Evolutionary conservation across 768 basidiomycete genomes (phyloP).

Genomic region (Termitomyces sp.): DNA sequence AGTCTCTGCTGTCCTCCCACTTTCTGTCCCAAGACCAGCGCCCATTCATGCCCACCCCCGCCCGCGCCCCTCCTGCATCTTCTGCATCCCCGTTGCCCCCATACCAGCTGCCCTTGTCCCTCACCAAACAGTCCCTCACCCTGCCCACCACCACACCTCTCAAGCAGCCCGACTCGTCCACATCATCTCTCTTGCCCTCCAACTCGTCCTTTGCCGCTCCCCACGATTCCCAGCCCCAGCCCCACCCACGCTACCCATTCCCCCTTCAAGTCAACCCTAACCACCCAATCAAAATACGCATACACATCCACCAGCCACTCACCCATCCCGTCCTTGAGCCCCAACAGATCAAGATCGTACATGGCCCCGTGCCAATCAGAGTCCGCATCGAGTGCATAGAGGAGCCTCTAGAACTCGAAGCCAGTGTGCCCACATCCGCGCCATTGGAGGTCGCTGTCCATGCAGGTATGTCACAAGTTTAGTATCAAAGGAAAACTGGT

Average conservation of each 20-base stretch:
- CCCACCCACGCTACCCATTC: conserved; percentile 15
- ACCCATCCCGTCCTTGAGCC: conserved; percentile 73
- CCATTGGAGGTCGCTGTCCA: conserved; percentile 78
- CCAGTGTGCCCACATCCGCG: conserved; percentile 85
- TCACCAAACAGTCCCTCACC: too few relatives aligned
- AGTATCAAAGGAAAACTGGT: background rate
- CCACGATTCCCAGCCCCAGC: background rate
- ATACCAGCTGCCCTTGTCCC: too few relatives aligned
- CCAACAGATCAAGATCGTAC: conserved; percentile 80
- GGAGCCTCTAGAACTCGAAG: conserved; percentile 85
- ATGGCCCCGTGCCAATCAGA: conserved; percentile 85
- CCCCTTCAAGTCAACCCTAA: too few relatives aligned
- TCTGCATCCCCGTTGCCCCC: conserved; percentile 12
- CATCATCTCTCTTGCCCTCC: conserved; percentile 9
- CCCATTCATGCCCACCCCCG: conserved; percentile 66
- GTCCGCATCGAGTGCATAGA: conserved; percentile 81
- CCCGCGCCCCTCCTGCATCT: conserved; percentile 28
- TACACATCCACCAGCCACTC: conserved; percentile 77
- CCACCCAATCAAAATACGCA: conserved; percentile 30
- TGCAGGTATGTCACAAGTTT: too few relatives aligned
- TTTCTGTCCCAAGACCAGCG: conserved; percentile 68
- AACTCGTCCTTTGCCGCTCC: too few relatives aligned
- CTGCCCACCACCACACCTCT: background rate
- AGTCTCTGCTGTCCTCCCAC: conserved; percentile 67
- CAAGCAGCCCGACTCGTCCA: conserved; percentile 10